These are phyloP conservation scores for Acanthamoeba royreba DNA, from an alignment of 208 protist genomes.

Conservation along the genomic window DNA sequence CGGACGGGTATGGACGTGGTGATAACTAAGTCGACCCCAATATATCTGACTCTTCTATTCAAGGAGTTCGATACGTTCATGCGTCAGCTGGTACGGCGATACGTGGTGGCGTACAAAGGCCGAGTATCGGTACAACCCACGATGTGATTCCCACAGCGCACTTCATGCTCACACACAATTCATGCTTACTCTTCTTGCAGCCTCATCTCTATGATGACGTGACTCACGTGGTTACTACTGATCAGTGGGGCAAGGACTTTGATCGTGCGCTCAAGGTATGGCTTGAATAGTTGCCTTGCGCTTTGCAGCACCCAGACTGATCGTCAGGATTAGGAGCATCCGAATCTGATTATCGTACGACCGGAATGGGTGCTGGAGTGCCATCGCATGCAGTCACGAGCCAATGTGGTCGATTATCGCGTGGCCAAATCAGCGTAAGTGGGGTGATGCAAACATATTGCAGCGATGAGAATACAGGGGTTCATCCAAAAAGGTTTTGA, in stretches of 20 bases:
- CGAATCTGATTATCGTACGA: not conserved
- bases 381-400: not conserved
- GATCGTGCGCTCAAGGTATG: not conserved
- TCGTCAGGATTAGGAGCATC: not conserved
- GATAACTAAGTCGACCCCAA: not conserved
- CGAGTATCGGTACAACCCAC: not conserved
- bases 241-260: not conserved
- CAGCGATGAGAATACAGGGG: too few species aligned
- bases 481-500: constrained; percentile 36
- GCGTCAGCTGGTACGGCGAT: not conserved
- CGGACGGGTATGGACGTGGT: not conserved
- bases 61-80: not conserved
- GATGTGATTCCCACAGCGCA: not conserved
- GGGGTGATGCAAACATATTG: too few species aligned
- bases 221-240: not conserved
- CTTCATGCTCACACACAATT: not conserved
- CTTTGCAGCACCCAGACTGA: not conserved
- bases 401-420: not conserved
- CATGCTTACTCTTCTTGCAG: not conserved
- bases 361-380: not conserved
- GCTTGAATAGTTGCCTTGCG: not conserved
- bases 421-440: too few species aligned
- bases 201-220: not conserved
- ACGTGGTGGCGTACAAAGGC: not conserved
- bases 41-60: not conserved